Percentiles rank a stretch among this genome's conserved stretches.
phyloP scores from a whole-genome alignment of 805 yeast genomes.

The Spathaspora girioi region DNA sequence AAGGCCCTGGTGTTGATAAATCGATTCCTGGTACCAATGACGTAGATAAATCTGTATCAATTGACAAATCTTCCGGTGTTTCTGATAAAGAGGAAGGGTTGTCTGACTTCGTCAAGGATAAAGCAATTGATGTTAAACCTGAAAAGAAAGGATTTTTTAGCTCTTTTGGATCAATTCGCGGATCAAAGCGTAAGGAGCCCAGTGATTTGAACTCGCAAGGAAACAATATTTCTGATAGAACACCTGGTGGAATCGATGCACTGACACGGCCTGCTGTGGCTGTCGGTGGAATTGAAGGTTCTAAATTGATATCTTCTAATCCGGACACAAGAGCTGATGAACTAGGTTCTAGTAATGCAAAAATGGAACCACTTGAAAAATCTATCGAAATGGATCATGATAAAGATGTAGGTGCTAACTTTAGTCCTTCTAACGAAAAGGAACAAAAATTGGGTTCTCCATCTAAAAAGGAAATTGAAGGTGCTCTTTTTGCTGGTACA shows the following conservation, averaged over 20 bases:
- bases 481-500: background rate
- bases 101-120: background rate
- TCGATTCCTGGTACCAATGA: background rate
- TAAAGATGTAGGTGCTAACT: no score
- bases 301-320: no score
- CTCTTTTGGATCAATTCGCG: background rate
- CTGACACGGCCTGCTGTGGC: background rate
- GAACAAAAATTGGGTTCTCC: background rate
- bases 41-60: background rate
- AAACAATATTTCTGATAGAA: background rate
- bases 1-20: background rate
- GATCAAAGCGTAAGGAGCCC: background rate
- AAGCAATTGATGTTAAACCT: background rate
- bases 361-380: no score
- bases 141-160: background rate
- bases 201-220: background rate
- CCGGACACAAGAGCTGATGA: no score
- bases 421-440: background rate
- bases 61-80: background rate
- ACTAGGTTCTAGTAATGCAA: no score
- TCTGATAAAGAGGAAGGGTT: background rate
- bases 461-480: background rate
- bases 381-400: no score
- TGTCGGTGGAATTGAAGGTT: background rate
- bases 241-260: background rate